Evolutionary conservation across 257 asterid species (phyloP).

Genomic region (Lycium barbarum): DNA sequence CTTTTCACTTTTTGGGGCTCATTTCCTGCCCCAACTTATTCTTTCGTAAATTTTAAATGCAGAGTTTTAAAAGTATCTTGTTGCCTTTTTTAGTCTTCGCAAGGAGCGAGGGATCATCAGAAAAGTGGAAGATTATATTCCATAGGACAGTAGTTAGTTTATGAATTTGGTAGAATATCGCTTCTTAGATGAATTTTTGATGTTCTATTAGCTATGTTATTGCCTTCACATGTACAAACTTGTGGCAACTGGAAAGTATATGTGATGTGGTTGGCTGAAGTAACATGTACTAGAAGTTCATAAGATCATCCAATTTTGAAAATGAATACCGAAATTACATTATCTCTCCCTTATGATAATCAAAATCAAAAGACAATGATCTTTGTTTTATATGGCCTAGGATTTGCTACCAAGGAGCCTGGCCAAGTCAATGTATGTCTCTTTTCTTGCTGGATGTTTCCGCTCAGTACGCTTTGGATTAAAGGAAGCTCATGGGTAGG

Average conservation of each 20-base stretch:
- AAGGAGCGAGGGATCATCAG: slow-evolving; percentile 15
- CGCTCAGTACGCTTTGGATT: slow-evolving; percentile 96
- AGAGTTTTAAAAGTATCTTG: background rate
- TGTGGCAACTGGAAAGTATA: background rate
- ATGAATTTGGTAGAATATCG: slow-evolving; percentile 1
- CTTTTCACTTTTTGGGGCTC: background rate
- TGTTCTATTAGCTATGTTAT: background rate
- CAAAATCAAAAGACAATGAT: background rate
- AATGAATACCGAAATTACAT: background rate
- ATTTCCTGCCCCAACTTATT: background rate
- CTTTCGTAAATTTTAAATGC: background rate
- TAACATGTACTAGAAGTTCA: background rate
- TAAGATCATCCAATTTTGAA: slow-evolving; percentile 7
- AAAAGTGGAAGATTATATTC: slow-evolving; percentile 9
- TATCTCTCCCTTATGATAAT: background rate
- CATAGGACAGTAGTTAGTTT: background rate
- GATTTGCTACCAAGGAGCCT: slow-evolving; percentile 66
- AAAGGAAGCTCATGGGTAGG: slow-evolving; percentile 95
- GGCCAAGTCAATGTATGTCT: slow-evolving; percentile 86
- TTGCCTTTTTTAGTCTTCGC: background rate
- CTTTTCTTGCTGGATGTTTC: slow-evolving; percentile 95
- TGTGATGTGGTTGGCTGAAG: slow-evolving; percentile 22
- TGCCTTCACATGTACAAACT: background rate
- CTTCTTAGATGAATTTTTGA: background rate
- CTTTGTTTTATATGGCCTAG: slow-evolving; percentile 46